Evolutionary conservation across 176 grass and related monocot genomes (phyloP).

Genomic region (Elaeis guineensis): DNA sequence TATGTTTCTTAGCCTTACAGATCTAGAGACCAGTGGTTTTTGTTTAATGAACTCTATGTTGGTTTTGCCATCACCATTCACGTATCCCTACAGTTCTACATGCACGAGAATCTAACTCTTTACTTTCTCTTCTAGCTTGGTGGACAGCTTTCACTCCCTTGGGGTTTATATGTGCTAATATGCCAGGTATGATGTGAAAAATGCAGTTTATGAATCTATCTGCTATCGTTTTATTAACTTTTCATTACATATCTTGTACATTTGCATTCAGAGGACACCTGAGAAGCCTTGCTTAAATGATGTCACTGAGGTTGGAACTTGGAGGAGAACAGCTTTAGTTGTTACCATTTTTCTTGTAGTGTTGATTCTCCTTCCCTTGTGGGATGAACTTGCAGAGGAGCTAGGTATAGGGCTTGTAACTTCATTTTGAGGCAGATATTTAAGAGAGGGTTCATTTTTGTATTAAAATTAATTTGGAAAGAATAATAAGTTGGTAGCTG

Average conservation of each 20-base stretch:
- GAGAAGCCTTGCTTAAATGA: slow-evolving; percentile 96
- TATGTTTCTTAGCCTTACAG: too few relatives aligned
- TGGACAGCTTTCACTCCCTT: slow-evolving; percentile 81
- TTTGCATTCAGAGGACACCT: slow-evolving; percentile 47
- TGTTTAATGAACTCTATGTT: too few relatives aligned
- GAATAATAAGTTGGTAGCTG: background rate
- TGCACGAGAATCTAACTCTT: background rate
- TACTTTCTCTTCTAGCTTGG: slow-evolving; percentile 42
- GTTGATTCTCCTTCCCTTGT: slow-evolving; percentile 73
- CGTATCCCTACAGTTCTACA: background rate
- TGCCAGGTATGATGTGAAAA: slow-evolving; percentile 52
- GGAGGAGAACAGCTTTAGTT: slow-evolving; percentile 61
- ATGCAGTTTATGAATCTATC: background rate
- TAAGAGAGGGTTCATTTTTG: slow-evolving; percentile 43
- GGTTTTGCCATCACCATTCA: too few relatives aligned
- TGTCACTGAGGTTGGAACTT: slow-evolving; percentile 80
- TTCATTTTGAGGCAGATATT: slow-evolving; percentile 46
- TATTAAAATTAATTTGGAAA: background rate
- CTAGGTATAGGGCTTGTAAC: slow-evolving; percentile 75
- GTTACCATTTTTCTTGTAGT: slow-evolving; percentile 60
- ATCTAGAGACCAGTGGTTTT: too few relatives aligned
- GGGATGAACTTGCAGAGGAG: slow-evolving; percentile 95
- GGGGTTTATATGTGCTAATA: slow-evolving; percentile 96
- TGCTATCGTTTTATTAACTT: background rate
- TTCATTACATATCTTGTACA: background rate